Evolutionary conservation across 192 early-diverging fungal genomes (phyloP), one percentile per base, ranked within the genome.

Genomic region (Gonapodya prolifera): DNA sequence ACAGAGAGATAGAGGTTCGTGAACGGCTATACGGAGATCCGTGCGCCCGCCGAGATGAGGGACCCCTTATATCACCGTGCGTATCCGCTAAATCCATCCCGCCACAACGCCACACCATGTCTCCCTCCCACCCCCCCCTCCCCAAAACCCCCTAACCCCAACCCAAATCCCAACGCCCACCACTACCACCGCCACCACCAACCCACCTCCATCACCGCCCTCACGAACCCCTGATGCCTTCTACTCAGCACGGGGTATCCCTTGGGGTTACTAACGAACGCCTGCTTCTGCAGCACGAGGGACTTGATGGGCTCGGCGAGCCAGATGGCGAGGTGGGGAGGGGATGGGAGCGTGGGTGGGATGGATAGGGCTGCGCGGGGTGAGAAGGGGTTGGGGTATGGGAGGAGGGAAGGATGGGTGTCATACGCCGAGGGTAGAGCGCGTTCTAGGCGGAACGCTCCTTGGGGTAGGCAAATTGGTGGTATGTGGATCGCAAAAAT

Each of bases 211-310:
- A 61, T 61, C 69, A 94, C 77, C 34, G 80, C 80, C 30, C 84
- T 80, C 23, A 93, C 79, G 77, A 95, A 87, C 0, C 75, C 34
- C 83, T 99, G 98, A 78, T 95, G 89, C 0, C 75, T 73, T 78
- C 93, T 93, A 33, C 86, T 85, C 33, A 99, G 87, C 35, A 98
- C 98, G 8, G 98, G 96, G 78, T 88, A 96, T 0, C 94, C 94
- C 75, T 91, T 91, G 34, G 82, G 81, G 83, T 98, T 98, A 2
- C 79, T 80, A 1, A 94, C 77, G 77, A 99, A 99, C 34, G 92
- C 79, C 23, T 81, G 35, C 16, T 88, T 88, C 1, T 93, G 90
- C 2, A 99, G 61, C 35, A 95, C 86, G 1, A 97, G 83, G 0
- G 86, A 80, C 76, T 89, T 87, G 28, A 99, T 84, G 0, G 98